Conservation (phyloP, 306 rosid species). For the Alnus rubra region DNA sequence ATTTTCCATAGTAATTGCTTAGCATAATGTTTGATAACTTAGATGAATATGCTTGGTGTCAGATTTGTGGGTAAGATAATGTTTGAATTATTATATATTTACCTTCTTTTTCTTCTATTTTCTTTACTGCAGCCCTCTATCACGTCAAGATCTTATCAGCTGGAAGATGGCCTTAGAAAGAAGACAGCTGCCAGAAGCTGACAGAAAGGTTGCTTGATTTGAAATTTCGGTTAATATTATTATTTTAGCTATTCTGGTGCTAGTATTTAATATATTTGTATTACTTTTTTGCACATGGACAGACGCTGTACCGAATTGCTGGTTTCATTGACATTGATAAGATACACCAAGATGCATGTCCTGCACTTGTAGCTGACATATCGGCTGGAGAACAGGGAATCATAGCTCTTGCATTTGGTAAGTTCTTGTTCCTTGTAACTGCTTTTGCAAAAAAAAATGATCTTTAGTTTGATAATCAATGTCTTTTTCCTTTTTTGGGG, state of each 20-base stretch:
- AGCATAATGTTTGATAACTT: background rate
- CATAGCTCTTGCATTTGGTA: conserved; percentile 94
- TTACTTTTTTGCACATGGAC: conserved; percentile 42
- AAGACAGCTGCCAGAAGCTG: conserved; percentile 87
- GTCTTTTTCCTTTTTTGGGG: background rate
- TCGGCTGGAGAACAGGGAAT: conserved; percentile 90
- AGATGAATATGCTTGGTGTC: conserved; percentile 23
- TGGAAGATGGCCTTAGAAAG: conserved; percentile 98
- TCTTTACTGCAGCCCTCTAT: conserved; percentile 67
- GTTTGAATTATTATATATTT: conserved; percentile 15
- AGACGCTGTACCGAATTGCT: conserved; percentile 75
- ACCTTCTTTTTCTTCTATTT: conserved; percentile 25
- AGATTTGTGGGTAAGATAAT: conserved; percentile 20
- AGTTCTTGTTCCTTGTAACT: conserved; percentile 26
- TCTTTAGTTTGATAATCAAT: conserved; percentile 2
- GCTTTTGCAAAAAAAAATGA: background rate
- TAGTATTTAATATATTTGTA: conserved; percentile 28
- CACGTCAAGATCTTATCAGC: conserved; percentile 98
- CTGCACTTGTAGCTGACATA: conserved; percentile 94
- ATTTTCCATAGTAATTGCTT: background rate
- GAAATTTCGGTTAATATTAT: conserved; percentile 33
- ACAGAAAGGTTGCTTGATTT: conserved; percentile 65
- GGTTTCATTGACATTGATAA: conserved; percentile 89
- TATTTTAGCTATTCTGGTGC: conserved; percentile 23
- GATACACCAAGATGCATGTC: conserved; percentile 95